Evolutionary conservation across 2,329 filamentous ascomycete genomes (phyloP), one percentile per base, ranked within the genome.

Genomic region (Blastomyces emzantsi): DNA sequence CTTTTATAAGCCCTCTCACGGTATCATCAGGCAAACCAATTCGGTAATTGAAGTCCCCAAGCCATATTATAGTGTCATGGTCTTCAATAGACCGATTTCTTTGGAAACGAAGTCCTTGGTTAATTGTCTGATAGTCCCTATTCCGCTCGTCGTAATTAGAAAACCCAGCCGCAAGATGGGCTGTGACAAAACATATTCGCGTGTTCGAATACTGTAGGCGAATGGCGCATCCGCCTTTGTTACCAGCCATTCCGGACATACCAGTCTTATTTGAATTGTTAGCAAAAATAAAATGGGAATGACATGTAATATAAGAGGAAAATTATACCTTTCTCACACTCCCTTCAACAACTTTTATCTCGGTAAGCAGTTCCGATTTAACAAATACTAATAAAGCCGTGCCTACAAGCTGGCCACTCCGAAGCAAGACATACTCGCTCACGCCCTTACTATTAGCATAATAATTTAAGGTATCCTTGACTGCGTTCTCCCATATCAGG

Each of bases 11-110:
- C 41, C 87, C 83, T 68, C 90, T 87, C 8, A 91, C 90, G 65
- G 83, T 87, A 49, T 96, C 91, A 67, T 90, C 86, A 55, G 83
- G 83, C 64, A 97, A 81, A 0, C 92, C 93, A 70, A 99, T 96
- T 22, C 94, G 88, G 76, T 99, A 99, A 73, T 99, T 99, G 80
- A 99, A 99, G 75, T 99, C 94, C 5, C 94, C 94, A 52, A 97
- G 83, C 93, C 94, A 99, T 62, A 97, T 88, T 45, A 97, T 88
- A 28, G 90, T 87, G 67, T 89, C 91, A 73, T 99, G 94, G 73
- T 97, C 89, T 70, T 94, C 90, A 66, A 99, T 97, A 5, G 89
- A 85, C 64, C 92, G 83, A 71, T 97, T 96, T 62, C 91, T 85
- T 75, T 96, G 93, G 73, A 99, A 99, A 49, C 90, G 85, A 43